Base-by-base conservation (phyloP, 2,329 filamentous ascomycete genomes). In the Sporothrix dimorphospora region DNA sequence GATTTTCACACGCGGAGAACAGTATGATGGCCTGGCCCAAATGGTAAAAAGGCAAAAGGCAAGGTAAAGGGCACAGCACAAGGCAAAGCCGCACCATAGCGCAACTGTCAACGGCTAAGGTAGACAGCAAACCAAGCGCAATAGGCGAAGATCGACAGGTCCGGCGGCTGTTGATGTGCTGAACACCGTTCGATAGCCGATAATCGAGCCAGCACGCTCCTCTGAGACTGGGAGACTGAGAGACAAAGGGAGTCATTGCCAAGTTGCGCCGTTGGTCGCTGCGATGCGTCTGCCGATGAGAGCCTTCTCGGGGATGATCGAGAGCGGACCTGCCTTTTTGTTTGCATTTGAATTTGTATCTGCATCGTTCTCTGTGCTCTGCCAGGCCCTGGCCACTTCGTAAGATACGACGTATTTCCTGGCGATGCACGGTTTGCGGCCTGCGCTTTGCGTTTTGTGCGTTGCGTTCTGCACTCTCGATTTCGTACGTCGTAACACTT, bases 111-210 rank as follows among this genome's bases (percentile, higher is more conserved):
- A 30, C 21, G 21, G 65, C 19, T 21, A 45, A 49, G 27, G 40
- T n/a, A 38, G 45, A 30, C 21, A 47, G 19, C 19, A 51, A 38
- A 38, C 65, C 27, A 42, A 65, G 65, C 65, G n/a, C 47, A 53
- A 68, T 24, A 53, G 65, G 45, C n/a, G 30, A 68, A 51, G 65
- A 68, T 68, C 65, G 47, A 53, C 65, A 53, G 40, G 61, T 66
- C 61, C 61, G 61, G 65, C 65, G 42, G 45, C 11, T 38, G 24
- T 49, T 27, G 27, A 49, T 49, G 24, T 27, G 45, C 30, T 24
- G 24, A 14, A 30, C 53, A n/a, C 24, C 24, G 53, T 12, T 27
- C 24, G 24, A 34, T 40, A 61, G 34, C 57, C 57, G 34, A 24
- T 63, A 63, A 63, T 16, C 11, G 9, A 42, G 27, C 53, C 53